phyloP scores from a whole-genome alignment of 176 grass and related monocot genomes.

The Carex littledalei region DNA sequence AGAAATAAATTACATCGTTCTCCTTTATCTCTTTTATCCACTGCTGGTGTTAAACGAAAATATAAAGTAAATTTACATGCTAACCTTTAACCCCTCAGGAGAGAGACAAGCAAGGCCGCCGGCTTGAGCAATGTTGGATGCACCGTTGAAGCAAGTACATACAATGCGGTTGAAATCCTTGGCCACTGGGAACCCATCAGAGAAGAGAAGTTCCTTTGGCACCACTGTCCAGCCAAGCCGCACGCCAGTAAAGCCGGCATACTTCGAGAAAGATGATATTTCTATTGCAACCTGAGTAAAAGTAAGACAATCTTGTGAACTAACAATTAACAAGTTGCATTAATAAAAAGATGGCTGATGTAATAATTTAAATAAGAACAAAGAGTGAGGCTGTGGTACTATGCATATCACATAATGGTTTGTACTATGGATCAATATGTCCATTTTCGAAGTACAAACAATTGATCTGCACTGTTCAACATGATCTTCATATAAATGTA shows the following conservation, averaged over 20 bases:
- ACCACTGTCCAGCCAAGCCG: constrained; percentile 91
- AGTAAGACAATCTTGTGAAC: not conserved
- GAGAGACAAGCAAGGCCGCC: constrained; percentile 81
- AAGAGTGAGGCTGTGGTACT: too few relatives aligned
- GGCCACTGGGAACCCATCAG: constrained; percentile 83
- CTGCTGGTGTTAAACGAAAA: not conserved
- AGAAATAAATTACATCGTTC: not conserved
- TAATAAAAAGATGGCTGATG: not conserved
- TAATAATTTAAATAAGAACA: too few relatives aligned
- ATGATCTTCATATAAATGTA: too few relatives aligned
- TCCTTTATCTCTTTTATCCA: not conserved
- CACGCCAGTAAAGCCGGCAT: constrained; percentile 94
- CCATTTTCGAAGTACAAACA: too few relatives aligned
- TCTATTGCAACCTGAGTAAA: constrained; percentile 77
- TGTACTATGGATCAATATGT: too few relatives aligned
- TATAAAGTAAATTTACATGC: constrained; percentile 10
- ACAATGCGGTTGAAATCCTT: constrained; percentile 95
- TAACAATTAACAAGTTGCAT: not conserved
- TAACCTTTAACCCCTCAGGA: constrained; percentile 70
- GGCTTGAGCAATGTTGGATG: constrained; percentile 80
- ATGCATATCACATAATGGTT: too few relatives aligned
- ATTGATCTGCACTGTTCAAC: too few relatives aligned
- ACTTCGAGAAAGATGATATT: constrained; percentile 93
- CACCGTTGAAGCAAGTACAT: constrained; percentile 82
- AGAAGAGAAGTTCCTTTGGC: constrained; percentile 83